A percentile compares a stretch with the other conserved stretches of the same genome.
phyloP scores from a whole-genome alignment of 768 basidiomycete species.

The Cyathus striatus region DNA sequence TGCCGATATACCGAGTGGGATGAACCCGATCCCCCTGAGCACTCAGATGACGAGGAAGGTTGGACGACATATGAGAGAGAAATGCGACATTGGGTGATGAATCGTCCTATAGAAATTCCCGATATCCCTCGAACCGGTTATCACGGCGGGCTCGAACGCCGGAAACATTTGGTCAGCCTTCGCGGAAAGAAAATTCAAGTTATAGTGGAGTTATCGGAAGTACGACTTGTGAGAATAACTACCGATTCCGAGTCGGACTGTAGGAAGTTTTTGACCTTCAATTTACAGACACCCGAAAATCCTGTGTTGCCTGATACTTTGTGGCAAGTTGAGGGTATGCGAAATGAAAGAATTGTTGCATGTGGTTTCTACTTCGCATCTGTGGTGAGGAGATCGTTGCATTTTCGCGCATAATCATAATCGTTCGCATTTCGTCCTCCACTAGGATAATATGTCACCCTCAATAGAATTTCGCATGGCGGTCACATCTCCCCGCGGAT shows the following conservation, averaged over 20 bases:
- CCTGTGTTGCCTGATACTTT: slow-evolving; percentile 25
- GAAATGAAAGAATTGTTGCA: slow-evolving; percentile 45
- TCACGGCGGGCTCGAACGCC: slow-evolving; percentile 36
- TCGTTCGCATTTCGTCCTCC: not conserved
- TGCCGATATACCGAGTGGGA: slow-evolving; percentile 40
- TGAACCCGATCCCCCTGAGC: slow-evolving; percentile 42
- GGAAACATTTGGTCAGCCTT: slow-evolving; percentile 32
- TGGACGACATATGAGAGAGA: slow-evolving; percentile 38
- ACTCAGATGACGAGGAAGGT: slow-evolving; percentile 44
- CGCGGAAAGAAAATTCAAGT: slow-evolving; percentile 35
- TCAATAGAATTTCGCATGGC: slow-evolving; percentile 46
- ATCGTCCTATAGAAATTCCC: slow-evolving; percentile 38
- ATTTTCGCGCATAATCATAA: not conserved
- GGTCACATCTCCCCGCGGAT: slow-evolving; percentile 38
- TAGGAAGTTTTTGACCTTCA: not conserved
- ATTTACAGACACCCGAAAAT: slow-evolving; percentile 19
- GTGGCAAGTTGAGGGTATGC: slow-evolving; percentile 53
- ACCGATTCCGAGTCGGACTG: not conserved
- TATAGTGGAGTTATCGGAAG: slow-evolving; percentile 34
- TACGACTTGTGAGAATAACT: slow-evolving; percentile 31
- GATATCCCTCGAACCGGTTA: slow-evolving; percentile 41
- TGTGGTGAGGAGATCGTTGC: slow-evolving; percentile 26
- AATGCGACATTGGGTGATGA: slow-evolving; percentile 35
- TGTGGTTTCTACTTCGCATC: slow-evolving; percentile 36
- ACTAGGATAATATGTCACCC: slow-evolving; percentile 43